Evolutionary conservation across 1,139 yeast genomes (phyloP), one percentile per base, ranked within the genome.

Genomic region (Saccharomycopsis hybrid): DNA sequence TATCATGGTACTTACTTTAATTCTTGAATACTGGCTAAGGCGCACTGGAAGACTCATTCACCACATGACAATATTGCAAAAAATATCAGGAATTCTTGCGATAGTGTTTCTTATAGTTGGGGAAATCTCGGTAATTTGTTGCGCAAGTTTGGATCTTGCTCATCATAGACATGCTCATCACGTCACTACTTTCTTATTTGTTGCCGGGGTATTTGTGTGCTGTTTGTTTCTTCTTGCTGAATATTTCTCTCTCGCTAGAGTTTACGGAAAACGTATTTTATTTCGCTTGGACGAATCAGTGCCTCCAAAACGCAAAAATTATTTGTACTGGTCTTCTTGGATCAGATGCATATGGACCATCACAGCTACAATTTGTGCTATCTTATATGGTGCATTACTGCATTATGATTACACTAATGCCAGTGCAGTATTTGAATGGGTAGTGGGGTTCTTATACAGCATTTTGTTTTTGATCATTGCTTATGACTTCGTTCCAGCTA

Each of bases 361-460:
- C 2, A 63, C 74, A n/a, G 95, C 96, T 1, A 69, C 84, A 29
- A 78, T 70, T 0, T 74, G 87, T 62, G 96, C 94, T 3, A 68
- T 84, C 32, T 73, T 78, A 41, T 90, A 88, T 60, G 92, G 80
- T 11, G 74, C 66, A 1, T 66, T 70, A 50, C 67, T 72, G 74
- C 57, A 62, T 7, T 48, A 52, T 1, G 73, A 69, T 40, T 53
- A 68, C 8, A 66, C 72, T 13, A 67, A 74, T 49, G 73, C 80
- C 28, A 86, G 78, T 2, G 68, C 85, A 0, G 68, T 69, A 13
- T 81, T 85, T 63, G 97, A 90, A 65, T 90, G 97, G 97, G 62
- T 79, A 5, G 67, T 89, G 44, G 82, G 90, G 5, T 90, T 82
- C 67, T 83, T 87, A 80, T 89, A 86, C 62, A 94, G 95, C 7